These are phyloP conservation scores for Pichia sp. DNA, from an alignment of 1,139 yeast genomes.

Conservation along the genomic window DNA sequence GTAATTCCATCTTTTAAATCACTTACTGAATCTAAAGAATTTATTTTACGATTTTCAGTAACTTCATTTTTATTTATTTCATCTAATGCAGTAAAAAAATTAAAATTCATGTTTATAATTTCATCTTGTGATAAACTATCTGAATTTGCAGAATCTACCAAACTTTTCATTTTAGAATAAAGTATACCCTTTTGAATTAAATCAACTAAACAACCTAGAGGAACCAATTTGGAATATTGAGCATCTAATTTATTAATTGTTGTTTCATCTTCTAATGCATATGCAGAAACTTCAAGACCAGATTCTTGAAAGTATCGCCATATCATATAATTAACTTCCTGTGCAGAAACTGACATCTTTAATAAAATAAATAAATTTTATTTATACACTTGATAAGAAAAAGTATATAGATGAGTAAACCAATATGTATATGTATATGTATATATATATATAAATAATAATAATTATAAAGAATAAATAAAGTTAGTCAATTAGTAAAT, in stretches of 20 bases:
- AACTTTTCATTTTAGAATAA: conserved; percentile 50
- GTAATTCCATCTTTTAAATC: neutral
- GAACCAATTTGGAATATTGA: conserved; percentile 42
- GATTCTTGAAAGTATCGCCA: conserved; percentile 93
- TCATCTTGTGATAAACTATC: conserved; percentile 21
- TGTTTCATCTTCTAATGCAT: conserved; percentile 74
- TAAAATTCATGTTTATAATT: conserved; percentile 25
- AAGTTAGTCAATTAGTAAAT: no score
- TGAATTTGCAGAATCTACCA: conserved; percentile 26
- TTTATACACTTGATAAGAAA: no score
- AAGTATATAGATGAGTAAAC: no score
- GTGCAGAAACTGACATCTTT: conserved; percentile 72
- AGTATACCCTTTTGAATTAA: conserved; percentile 82
- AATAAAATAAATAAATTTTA: no score
- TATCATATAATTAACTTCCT: conserved; percentile 80
- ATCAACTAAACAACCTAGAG: conserved; percentile 72
- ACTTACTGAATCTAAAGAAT: no score
- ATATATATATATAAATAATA: no score
- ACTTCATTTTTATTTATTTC: conserved; percentile 15
- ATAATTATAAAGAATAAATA: no score
- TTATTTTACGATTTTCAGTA: conserved; percentile 15
- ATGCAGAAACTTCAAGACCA: conserved; percentile 74
- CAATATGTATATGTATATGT: no score
- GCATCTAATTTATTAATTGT: conserved; percentile 54
- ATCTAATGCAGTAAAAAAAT: conserved; percentile 26